Percentiles rank a stretch among this genome's conserved stretches.
Evolutionary conservation across 495 filamentous ascomycete genomes (phyloP).

Genomic region (Massariosphaeria phaeospora): DNA sequence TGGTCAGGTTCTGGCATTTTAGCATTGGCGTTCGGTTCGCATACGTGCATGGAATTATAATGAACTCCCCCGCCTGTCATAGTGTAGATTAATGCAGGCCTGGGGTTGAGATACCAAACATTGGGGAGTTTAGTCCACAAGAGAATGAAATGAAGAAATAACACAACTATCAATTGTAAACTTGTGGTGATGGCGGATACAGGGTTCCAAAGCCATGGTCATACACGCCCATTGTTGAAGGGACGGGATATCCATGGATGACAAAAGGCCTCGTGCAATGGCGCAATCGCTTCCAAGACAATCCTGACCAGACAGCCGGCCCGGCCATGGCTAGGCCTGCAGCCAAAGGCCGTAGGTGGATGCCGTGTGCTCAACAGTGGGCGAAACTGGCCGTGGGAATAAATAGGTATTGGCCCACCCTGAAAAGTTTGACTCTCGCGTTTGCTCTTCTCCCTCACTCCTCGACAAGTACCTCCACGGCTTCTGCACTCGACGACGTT

Average conservation of each 20-base stretch:
- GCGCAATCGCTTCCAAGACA: slow-evolving; percentile 30
- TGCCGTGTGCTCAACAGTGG: neutral
- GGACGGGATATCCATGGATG: too few relatives aligned
- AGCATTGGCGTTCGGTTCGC: slow-evolving; percentile 35
- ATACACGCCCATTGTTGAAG: too few relatives aligned
- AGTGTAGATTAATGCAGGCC: too few relatives aligned
- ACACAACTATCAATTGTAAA: neutral
- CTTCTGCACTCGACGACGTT: too few relatives aligned
- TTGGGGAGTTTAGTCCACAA: neutral
- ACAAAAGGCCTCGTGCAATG: slow-evolving; percentile 23
- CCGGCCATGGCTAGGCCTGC: slow-evolving; percentile 17
- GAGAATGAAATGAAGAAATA: neutral
- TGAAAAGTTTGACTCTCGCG: neutral
- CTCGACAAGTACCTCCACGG: neutral
- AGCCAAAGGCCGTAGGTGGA: neutral
- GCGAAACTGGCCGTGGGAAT: neutral
- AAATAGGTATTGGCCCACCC: slow-evolving; percentile 4
- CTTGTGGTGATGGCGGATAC: too few relatives aligned
- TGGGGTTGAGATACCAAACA: neutral
- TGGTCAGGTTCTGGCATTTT: slow-evolving; percentile 26
- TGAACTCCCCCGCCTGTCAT: too few relatives aligned
- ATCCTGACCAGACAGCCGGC: slow-evolving; percentile 2
- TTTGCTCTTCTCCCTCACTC: neutral
- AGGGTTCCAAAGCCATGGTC: too few relatives aligned
- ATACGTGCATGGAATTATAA: slow-evolving; percentile 1